Percentiles rank a stretch among this genome's conserved stretches.
phyloP scores from a whole-genome alignment of 768 basidiomycete genomes.

The Leucosporidium scottii region DNA sequence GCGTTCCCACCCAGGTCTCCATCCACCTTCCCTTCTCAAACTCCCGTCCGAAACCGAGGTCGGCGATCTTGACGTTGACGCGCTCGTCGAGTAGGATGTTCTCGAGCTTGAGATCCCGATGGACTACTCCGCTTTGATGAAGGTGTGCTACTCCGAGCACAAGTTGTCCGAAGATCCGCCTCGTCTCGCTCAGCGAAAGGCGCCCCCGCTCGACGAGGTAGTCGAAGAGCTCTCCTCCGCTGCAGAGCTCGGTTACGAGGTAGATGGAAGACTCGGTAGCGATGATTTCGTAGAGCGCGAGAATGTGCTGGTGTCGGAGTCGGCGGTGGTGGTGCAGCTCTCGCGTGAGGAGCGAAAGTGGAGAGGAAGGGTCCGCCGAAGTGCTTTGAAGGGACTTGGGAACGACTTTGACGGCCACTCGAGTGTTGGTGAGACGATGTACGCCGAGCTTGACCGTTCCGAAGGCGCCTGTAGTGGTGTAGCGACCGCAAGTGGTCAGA shows the following conservation, averaged over 20 bases:
- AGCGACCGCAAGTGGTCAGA: too few relatives aligned
- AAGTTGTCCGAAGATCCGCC: constrained; percentile 87
- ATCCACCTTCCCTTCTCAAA: constrained; percentile 74
- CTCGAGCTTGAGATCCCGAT: constrained; percentile 93
- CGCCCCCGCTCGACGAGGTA: constrained; percentile 94
- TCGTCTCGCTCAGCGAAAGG: constrained; percentile 72
- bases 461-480: constrained; percentile 64
- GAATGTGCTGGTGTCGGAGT: constrained; percentile 89
- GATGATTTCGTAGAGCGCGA: constrained; percentile 94
- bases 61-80: constrained; percentile 80
- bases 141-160: constrained; percentile 88
- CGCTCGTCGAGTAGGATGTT: constrained; percentile 74
- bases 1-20: constrained; percentile 91
- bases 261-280: constrained; percentile 92
- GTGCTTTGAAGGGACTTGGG: constrained; percentile 57
- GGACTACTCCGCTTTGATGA: constrained; percentile 86
- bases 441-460: constrained; percentile 92
- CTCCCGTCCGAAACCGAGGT: constrained; percentile 98
- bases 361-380: constrained; percentile 21
- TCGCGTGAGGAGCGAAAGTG: constrained; percentile 76
- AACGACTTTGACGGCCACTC: constrained; percentile 96
- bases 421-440: constrained; percentile 80
- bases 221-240: constrained; percentile 95
- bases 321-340: constrained; percentile 98
- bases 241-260: constrained; percentile 95